Evolutionary conservation across 1,284 basidiomycete genomes (phyloP).

Genomic region (Trichosporon sp.): DNA sequence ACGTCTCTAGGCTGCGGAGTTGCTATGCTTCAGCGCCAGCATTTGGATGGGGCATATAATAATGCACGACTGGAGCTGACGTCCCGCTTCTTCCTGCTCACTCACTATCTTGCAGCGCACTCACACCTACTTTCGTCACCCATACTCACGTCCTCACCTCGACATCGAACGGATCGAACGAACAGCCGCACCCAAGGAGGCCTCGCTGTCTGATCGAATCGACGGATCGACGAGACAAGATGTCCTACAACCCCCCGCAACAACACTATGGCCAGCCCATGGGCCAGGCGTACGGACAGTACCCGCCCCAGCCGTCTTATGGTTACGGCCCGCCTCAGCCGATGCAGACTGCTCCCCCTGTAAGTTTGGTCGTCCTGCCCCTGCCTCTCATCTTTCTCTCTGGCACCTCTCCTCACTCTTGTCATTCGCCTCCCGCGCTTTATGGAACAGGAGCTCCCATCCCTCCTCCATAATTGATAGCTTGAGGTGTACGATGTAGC

Average conservation of each 20-base stretch:
- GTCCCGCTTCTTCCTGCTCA: background rate
- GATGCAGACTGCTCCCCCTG: background rate
- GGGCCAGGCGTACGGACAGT: background rate
- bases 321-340: conserved; percentile 4
- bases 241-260: conserved; percentile 2
- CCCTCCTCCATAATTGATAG: too few relatives aligned
- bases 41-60: background rate
- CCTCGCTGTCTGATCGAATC: too few relatives aligned
- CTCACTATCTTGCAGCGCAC: too few relatives aligned
- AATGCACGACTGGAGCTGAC: background rate
- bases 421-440: too few relatives aligned
- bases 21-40: background rate
- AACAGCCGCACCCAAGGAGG: too few relatives aligned
- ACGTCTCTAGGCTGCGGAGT: background rate
- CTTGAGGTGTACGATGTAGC: background rate
- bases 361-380: background rate
- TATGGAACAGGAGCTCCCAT: too few relatives aligned
- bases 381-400: background rate
- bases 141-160: too few relatives aligned
- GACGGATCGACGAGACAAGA: background rate
- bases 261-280: background rate
- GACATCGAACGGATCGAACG: too few relatives aligned
- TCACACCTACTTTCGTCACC: too few relatives aligned
- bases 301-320: conserved; percentile 1
- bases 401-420: background rate